phyloP scores from a whole-genome alignment of 75 land plant genomes.

The Picea sitchensis region DNA sequence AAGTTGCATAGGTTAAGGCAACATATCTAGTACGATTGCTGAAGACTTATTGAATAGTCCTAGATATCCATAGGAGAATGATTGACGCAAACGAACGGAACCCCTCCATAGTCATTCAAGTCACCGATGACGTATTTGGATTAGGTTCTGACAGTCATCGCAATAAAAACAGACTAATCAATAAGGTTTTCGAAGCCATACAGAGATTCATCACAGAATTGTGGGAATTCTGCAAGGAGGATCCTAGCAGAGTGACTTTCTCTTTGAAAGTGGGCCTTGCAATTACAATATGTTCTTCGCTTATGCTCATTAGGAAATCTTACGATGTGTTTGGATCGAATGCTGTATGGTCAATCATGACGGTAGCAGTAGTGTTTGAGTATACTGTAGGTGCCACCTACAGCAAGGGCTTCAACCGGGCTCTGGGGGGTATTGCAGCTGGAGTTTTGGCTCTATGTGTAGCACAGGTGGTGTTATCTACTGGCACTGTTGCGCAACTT shows the following conservation, averaged over 20 bases:
- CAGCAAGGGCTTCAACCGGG: slow-evolving; percentile 56
- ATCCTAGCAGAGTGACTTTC: slow-evolving; percentile 39
- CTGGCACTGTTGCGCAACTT: slow-evolving; percentile 41
- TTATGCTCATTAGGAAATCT: slow-evolving; percentile 35
- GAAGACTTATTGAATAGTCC: too few relatives aligned
- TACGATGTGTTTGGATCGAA: slow-evolving; percentile 49
- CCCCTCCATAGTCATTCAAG: too few relatives aligned
- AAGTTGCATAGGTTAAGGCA: too few relatives aligned
- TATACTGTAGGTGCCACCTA: slow-evolving; percentile 66
- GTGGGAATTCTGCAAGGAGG: slow-evolving; percentile 48
- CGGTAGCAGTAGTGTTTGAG: slow-evolving; percentile 69
- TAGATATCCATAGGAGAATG: too few relatives aligned
- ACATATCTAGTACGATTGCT: too few relatives aligned
- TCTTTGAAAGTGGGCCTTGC: slow-evolving; percentile 53
- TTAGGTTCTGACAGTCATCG: too few relatives aligned
- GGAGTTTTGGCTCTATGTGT: slow-evolving; percentile 45
- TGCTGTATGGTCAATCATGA: slow-evolving; percentile 65
- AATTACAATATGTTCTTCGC: slow-evolving; percentile 43
- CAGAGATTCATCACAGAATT: slow-evolving; percentile 1
- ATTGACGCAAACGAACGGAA: too few relatives aligned
- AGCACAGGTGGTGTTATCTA: slow-evolving; percentile 27
- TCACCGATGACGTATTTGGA: too few relatives aligned
- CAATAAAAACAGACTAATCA: not conserved
- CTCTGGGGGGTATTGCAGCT: slow-evolving; percentile 56
- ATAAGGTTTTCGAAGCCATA: not conserved